Base-by-base conservation (phyloP, 345 rosid species). In the Sisymbrium altissimum region DNA sequence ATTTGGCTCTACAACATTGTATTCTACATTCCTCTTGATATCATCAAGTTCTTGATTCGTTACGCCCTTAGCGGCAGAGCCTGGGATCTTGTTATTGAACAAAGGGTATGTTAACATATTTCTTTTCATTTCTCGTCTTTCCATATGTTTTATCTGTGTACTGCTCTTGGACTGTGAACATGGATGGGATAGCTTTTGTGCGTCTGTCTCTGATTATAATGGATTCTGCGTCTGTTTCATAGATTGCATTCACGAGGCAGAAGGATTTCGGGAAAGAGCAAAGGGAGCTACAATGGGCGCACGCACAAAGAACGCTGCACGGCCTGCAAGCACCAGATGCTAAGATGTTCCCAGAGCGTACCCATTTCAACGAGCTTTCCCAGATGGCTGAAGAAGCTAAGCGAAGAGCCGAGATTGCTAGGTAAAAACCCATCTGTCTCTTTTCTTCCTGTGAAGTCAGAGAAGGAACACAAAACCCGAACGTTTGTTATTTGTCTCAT, bases 221-320 rank as follows among this genome's bases (percentile, higher is more conserved):
- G 4, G 7, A 12, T 14, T 18, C 17, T 65, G 48, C 13, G 18
- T 64, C 13, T 62, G 38, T 58, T 74, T 46, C n/a, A 11, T 68
- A 95, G 99, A 88, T 95, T 82, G 98, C 99, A 3, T 95, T 95
- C 80, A 92, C 99, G 25, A 92, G 94, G 85, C 88, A 95, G 81
- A 95, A 95, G 59, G 99, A 92, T 73, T 95, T 95, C 9, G 98
- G 97, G 9, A 95, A 89, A 84, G 99, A 95, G 62, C 97, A 95
- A 72, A 90, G 99, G 4, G 98, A 95, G 85, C 98, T 95, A 56
- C 94, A 95, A 44, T 95, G 98, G 99, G 99, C 99, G 7, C 98
- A 95, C 56, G 99, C 98, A 1, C 99, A 95, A 70, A 90, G 99
- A 82, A 92, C 99, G 8, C 74, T 95, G 75, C 99, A 92, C 75